phyloP scores from a whole-genome alignment of 2,329 filamentous ascomycete species.

The Hypoxylon sp. region DNA sequence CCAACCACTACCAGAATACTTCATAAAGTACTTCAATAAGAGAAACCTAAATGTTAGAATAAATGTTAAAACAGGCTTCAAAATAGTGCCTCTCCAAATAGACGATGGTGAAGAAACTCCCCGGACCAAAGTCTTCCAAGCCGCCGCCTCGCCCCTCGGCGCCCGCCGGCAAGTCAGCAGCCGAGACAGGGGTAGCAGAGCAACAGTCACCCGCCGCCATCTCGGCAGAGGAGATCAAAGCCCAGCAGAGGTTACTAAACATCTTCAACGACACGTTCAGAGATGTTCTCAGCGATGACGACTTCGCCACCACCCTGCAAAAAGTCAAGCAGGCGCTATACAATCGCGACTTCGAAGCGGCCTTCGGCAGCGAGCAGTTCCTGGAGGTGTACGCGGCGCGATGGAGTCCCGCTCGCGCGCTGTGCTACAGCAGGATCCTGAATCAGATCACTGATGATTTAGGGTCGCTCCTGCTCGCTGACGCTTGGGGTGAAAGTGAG shows the following conservation, averaged over 20 bases:
- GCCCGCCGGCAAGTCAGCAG: neutral
- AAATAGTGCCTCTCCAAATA: neutral
- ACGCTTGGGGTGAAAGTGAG: neutral
- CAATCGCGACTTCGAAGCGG: conserved; percentile 83
- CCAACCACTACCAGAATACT: neutral
- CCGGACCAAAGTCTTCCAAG: conserved; percentile 26
- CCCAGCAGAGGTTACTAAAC: conserved; percentile 47
- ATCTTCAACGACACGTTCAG: conserved; percentile 65
- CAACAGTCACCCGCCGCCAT: conserved; percentile 6
- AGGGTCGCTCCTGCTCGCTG: conserved; percentile 45
- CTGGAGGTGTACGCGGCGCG: conserved; percentile 87
- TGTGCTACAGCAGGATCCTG: conserved; percentile 80
- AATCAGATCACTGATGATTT: conserved; percentile 55
- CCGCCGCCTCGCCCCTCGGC: conserved; percentile 19
- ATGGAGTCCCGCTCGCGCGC: conserved; percentile 89
- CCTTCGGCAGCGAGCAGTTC: conserved; percentile 79
- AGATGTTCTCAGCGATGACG: conserved; percentile 60
- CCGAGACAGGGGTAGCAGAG: conserved; percentile 2
- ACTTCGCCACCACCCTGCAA: conserved; percentile 74
- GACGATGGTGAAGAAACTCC: conserved; percentile 31
- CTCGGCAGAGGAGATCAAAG: conserved; percentile 21
- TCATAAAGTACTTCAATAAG: neutral
- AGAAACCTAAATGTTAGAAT: neutral
- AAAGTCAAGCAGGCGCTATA: conserved; percentile 88
- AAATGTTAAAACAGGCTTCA: neutral